A percentile compares a stretch with the other conserved stretches of the same genome.
phyloP scores from a whole-genome alignment of 1,139 yeast species.

The Yamadazyma blattariae region DNA sequence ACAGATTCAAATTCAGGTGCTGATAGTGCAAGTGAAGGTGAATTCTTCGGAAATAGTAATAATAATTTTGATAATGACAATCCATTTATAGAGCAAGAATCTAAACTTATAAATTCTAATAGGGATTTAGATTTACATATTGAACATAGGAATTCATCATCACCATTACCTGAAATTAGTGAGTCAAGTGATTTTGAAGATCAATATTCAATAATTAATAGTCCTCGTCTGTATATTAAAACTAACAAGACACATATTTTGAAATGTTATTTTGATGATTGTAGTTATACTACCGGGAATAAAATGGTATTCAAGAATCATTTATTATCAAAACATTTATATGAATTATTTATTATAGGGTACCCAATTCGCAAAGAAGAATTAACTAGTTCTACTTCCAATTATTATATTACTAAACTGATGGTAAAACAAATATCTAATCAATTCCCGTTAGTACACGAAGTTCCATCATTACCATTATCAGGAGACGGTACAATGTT shows the following conservation, averaged over 20 bases:
- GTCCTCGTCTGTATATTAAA: constrained; percentile 13
- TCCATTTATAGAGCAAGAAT: constrained; percentile 1
- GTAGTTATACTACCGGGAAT: constrained; percentile 34
- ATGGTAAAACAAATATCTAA: constrained; percentile 13
- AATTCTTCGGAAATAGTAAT: too few species aligned
- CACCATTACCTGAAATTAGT: not conserved
- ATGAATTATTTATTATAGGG: constrained; percentile 25
- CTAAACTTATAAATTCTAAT: not conserved
- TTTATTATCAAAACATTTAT: constrained; percentile 24
- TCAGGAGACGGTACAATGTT: constrained; percentile 20
- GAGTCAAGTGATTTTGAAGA: constrained; percentile 19
- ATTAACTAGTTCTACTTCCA: constrained; percentile 1
- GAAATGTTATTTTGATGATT: constrained; percentile 29
- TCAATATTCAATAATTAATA: constrained; percentile 24
- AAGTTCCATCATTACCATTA: constrained; percentile 25
- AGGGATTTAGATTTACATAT: constrained; percentile 1
- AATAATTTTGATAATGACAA: not conserved
- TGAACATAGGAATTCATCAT: not conserved
- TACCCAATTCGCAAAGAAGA: constrained; percentile 26
- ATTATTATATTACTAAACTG: constrained; percentile 5
- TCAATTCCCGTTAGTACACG: constrained; percentile 27
- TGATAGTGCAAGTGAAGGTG: not conserved
- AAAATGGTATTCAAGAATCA: constrained; percentile 29
- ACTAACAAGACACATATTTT: constrained; percentile 12
- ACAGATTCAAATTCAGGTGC: not conserved